Base-by-base conservation (phyloP, 1,139 yeast genomes). In the Suzukiozyma palmioleophila region DNA sequence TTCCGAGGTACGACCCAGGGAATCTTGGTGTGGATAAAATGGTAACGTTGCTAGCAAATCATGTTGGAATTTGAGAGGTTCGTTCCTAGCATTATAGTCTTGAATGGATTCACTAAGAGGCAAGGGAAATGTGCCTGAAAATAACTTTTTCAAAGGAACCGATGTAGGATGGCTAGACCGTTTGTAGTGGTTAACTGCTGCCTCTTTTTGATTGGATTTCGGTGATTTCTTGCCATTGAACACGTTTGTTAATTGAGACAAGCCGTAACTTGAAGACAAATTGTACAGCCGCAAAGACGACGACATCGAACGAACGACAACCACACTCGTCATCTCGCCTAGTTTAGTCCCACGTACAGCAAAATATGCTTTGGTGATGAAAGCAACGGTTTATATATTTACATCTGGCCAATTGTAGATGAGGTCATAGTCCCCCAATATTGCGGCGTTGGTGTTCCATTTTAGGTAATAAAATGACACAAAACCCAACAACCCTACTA, bases 161-260 rank as follows among this genome's bases (percentile, higher is more conserved):
- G 85, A 81, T 0, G 82, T 73, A 1, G 87, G 87, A 18, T 80
- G 77, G 0, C 82, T 79, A 1, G 84, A 69, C 27, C 77, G 47
- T 43, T 55, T 65, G 46, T 73, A 73, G n/a, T 50, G 47, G 13
- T 30, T 26, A 12, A n/a, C n/a, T 8, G 10, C 26, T 14, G 28
- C 30, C 27, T 14, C 6, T n/a, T 24, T 16, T 33, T 21, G n/a
- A 36, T 25, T 36, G 36, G 25, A 33, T 40, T 29, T 27, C 44
- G n/a, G 16, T 38, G 26, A 27, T 14, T 21, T 21, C 18, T 33
- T 33, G 4, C 16, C 18, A 13, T 33, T 25, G 12, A 33, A 26
- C 6, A 33, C 8, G 12, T 25, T 26, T 13, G 16, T 9, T 7
- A 25, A 3, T 25, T 33, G 36, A 6, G 18, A 24, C 9, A 26